Evolutionary conservation across 73 alveolate genomes (phyloP).

Genomic region (Uronychia binucleata): DNA sequence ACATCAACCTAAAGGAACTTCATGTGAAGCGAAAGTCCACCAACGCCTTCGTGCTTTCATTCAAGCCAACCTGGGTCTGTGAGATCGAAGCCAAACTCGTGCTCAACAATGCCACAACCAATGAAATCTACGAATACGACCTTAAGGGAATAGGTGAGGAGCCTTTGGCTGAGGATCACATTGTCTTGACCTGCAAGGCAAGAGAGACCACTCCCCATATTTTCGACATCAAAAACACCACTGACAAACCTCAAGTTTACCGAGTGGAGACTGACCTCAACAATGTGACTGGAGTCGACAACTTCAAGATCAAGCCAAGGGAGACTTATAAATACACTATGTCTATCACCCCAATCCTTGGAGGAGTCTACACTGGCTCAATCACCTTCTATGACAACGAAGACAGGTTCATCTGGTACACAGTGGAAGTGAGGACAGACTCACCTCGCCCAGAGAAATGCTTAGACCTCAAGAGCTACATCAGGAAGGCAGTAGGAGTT

Average conservation of each 20-base stretch:
- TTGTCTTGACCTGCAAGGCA: slow-evolving; percentile 90
- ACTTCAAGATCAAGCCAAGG: slow-evolving; percentile 64
- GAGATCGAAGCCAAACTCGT: slow-evolving; percentile 86
- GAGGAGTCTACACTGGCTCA: slow-evolving; percentile 95
- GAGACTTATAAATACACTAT: slow-evolving; percentile 71
- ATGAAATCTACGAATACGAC: slow-evolving; percentile 94
- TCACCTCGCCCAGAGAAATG: slow-evolving; percentile 87
- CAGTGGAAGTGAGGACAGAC: slow-evolving; percentile 94
- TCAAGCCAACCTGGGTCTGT: slow-evolving; percentile 91
- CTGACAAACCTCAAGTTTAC: slow-evolving; percentile 84
- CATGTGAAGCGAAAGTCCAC: slow-evolving; percentile 81
- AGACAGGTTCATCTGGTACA: slow-evolving; percentile 95
- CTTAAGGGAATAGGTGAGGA: slow-evolving; percentile 98
- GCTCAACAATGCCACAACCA: slow-evolving; percentile 83
- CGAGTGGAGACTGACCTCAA: slow-evolving; percentile 94
- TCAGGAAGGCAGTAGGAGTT: slow-evolving; percentile 91
- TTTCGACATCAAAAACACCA: slow-evolving; percentile 83
- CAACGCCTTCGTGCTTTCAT: slow-evolving; percentile 81
- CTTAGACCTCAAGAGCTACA: slow-evolving; percentile 83
- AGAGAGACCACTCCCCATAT: slow-evolving; percentile 84
- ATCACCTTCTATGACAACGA: slow-evolving; percentile 92
- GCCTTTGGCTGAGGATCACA: slow-evolving; percentile 98
- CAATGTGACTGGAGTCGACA: slow-evolving; percentile 90
- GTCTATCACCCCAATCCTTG: slow-evolving; percentile 91
- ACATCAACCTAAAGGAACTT: slow-evolving; percentile 51